Conservation (phyloP, 768 basidiomycete species). For the Xerocomellus dryophilus region DNA sequence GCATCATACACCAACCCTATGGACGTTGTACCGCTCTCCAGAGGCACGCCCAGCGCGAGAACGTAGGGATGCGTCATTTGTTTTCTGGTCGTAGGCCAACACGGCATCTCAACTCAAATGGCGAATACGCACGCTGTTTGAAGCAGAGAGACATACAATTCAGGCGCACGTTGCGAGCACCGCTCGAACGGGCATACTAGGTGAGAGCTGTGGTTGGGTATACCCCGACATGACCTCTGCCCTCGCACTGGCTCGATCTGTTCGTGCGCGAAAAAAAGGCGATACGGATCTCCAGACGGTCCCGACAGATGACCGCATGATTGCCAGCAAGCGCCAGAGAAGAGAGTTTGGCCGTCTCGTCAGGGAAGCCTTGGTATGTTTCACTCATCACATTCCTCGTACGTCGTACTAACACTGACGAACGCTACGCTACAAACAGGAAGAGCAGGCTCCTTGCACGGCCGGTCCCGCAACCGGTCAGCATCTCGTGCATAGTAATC, state of each 20-base stretch:
- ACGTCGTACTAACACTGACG: not conserved
- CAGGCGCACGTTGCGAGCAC: constrained; percentile 47
- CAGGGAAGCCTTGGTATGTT: constrained; percentile 51
- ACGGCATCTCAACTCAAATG: constrained; percentile 47
- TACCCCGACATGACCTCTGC: not conserved
- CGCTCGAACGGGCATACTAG: constrained; percentile 54
- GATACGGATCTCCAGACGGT: constrained; percentile 45
- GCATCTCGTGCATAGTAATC: constrained; percentile 75
- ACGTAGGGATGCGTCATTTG: constrained; percentile 38
- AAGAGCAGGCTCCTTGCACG: constrained; percentile 71
- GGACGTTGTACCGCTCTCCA: constrained; percentile 72
- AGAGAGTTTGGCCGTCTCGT: constrained; percentile 46
- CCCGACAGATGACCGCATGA: constrained; percentile 50
- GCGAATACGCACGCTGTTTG: constrained; percentile 55
- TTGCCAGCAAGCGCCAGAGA: constrained; percentile 50
- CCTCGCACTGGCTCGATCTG: constrained; percentile 51
- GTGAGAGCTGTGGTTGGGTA: constrained; percentile 34
- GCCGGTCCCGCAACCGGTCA: constrained; percentile 71
- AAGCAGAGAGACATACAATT: constrained; percentile 49
- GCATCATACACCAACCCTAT: constrained; percentile 75
- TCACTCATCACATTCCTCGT: not conserved
- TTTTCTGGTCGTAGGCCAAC: not conserved
- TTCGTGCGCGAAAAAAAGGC: constrained; percentile 55
- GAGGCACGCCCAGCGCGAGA: constrained; percentile 48
- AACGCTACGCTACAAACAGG: constrained; percentile 36